These are phyloP conservation scores for Sugiyamaella japonica DNA, from an alignment of 1,139 yeast species.

Conservation along the genomic window DNA sequence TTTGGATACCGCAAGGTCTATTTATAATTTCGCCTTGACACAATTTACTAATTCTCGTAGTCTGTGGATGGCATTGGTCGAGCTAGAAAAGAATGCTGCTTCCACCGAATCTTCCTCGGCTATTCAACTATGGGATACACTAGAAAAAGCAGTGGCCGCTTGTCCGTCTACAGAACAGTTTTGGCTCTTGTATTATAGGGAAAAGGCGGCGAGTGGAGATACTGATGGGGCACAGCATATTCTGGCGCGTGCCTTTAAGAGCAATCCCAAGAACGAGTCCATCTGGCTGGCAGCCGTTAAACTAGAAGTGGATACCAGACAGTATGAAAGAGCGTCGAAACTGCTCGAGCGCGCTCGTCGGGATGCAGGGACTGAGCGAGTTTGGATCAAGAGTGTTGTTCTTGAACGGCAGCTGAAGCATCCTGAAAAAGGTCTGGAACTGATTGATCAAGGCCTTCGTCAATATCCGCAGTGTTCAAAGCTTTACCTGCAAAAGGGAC, in stretches of 20 bases:
- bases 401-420: conserved; percentile 49
- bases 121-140: conserved; percentile 46
- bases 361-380: conserved; percentile 44
- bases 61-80: conserved; percentile 58
- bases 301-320: conserved; percentile 50
- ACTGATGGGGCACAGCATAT: conserved; percentile 54
- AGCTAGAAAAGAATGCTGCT: conserved; percentile 46
- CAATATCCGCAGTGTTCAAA: conserved; percentile 51
- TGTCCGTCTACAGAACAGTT: conserved; percentile 55
- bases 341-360: conserved; percentile 48
- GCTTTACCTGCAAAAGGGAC: conserved; percentile 61
- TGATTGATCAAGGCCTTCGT: conserved; percentile 49
- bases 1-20: conserved; percentile 47
- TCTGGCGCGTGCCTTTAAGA: conserved; percentile 49
- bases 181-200: conserved; percentile 72
- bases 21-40: conserved; percentile 51
- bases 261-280: conserved; percentile 50
- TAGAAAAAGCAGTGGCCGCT: conserved; percentile 51
- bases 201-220: conserved; percentile 56
- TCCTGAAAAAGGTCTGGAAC: conserved; percentile 42
- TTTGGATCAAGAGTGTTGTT: conserved; percentile 66
- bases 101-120: conserved; percentile 17
- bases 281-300: conserved; percentile 74
- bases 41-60: conserved; percentile 51
- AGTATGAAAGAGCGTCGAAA: conserved; percentile 46